Evolutionary conservation across 768 basidiomycete species (phyloP), one percentile per base, ranked within the genome.

Genomic region (Mycena venus): DNA sequence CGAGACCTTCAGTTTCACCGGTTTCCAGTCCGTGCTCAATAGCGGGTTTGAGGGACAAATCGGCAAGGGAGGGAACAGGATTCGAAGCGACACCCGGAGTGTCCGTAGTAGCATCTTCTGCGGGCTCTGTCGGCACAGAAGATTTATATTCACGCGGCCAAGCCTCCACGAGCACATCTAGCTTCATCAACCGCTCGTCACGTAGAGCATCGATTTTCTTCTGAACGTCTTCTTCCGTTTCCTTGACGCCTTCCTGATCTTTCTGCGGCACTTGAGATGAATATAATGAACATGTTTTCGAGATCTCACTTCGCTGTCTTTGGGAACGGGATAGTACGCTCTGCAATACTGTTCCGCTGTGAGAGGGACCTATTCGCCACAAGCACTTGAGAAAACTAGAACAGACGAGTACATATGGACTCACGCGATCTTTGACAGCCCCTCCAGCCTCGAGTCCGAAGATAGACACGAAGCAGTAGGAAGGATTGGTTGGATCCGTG

Each of bases 11-110:
- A 0, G 72, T 79, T 42, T 83, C 77, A 12, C 75, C 81, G 19
- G 51, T 66, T 21, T 73, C 59, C 10, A 85, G 58, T 11, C 79
- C 78, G 21, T 79, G 77, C 15, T 77, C 61, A 7, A 85, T 53
- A 1, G 84, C 80, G 21, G 78, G 80, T 19, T 63, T 55, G 8
- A 85, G 40, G 6, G 80, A 55, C 21, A 85, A 66, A 29, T 84
- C 81, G 1, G 77, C 75, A 12, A 83, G 75, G 25, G 79, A 73
- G 11, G 83, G 80, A 49, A 84, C 51, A n/a, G 59, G 6, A 14
- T 49, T 34, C 14, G 38, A 36, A 59, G n/a, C 23, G 53, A n/a
- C 11, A 17, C n/a, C 59, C n/a, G 59, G 31, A 15, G 61, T 27
- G 3, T 56, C n/a, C 2, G 31, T 27, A n/a, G n/a, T n/a, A n/a